A percentile compares a stretch with the other conserved stretches of the same genome.
Evolutionary conservation across 2,329 filamentous ascomycete genomes (phyloP).

Genomic region (Hypocreales sp.): DNA sequence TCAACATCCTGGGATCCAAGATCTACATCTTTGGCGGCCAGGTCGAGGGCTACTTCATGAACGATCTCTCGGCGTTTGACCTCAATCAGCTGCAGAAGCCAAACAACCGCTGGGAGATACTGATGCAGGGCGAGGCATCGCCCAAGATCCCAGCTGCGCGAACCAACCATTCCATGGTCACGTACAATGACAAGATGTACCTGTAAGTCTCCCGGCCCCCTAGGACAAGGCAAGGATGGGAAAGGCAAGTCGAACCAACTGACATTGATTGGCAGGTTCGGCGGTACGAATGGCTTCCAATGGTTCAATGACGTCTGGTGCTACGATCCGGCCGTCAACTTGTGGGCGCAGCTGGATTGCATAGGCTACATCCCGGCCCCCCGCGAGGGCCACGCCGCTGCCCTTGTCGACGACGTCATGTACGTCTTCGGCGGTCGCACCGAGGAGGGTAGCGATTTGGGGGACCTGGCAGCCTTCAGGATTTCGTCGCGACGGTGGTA

Average conservation of each 20-base stretch:
- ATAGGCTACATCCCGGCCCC: slow-evolving; percentile 94
- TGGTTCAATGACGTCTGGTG: slow-evolving; percentile 99
- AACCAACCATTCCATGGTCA: slow-evolving; percentile 89
- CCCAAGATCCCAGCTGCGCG: slow-evolving; percentile 60
- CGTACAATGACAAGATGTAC: slow-evolving; percentile 85
- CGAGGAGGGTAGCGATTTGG: slow-evolving; percentile 81
- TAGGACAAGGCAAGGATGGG: too few relatives aligned
- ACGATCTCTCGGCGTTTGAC: slow-evolving; percentile 89
- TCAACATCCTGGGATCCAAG: slow-evolving; percentile 93
- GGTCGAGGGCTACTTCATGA: slow-evolving; percentile 96
- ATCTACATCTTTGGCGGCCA: slow-evolving; percentile 97
- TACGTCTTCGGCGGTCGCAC: slow-evolving; percentile 96
- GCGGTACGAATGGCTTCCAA: slow-evolving; percentile 84
- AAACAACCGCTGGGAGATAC: slow-evolving; percentile 83
- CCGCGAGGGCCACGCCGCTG: slow-evolving; percentile 85
- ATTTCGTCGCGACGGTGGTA: slow-evolving; percentile 83
- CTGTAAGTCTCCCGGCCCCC: slow-evolving; percentile 52
- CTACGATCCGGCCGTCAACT: slow-evolving; percentile 71
- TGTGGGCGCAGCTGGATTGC: slow-evolving; percentile 82
- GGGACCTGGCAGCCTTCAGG: slow-evolving; percentile 71
- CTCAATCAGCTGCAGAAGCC: slow-evolving; percentile 86
- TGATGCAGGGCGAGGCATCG: slow-evolving; percentile 50
- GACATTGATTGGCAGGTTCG: slow-evolving; percentile 48
- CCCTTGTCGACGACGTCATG: slow-evolving; percentile 95
- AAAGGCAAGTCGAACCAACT: too few relatives aligned